A percentile compares a stretch with the other conserved stretches of the same genome.
These are phyloP conservation scores for Neospermospora avenae DNA, from an alignment of 2,329 filamentous ascomycete species.

Conservation along the genomic window DNA sequence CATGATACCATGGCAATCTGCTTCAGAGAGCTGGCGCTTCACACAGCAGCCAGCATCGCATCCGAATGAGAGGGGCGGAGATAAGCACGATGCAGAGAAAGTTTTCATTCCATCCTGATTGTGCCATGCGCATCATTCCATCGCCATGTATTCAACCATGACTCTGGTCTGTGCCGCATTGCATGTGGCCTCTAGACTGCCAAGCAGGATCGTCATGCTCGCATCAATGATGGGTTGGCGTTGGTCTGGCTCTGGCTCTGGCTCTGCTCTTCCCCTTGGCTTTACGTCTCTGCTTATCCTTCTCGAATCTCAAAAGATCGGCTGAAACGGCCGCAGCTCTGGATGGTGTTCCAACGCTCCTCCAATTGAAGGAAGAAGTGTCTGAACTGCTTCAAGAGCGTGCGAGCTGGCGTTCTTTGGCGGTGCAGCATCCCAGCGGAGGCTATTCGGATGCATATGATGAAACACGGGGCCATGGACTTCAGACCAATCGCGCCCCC, in stretches of 20 bases:
- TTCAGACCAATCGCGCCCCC: constrained; percentile 18
- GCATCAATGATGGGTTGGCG: constrained; percentile 8
- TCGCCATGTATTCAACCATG: neutral
- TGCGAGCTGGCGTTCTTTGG: constrained; percentile 4
- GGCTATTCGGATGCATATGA: constrained; percentile 8
- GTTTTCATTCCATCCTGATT: neutral
- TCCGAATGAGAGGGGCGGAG: constrained; percentile 7
- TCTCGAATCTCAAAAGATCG: constrained; percentile 17
- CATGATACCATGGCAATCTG: neutral
- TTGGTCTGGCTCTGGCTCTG: constrained; percentile 5
- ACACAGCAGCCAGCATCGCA: neutral
- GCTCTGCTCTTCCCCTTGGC: constrained; percentile 1
- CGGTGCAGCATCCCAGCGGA: constrained; percentile 19
- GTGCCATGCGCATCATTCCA: neutral
- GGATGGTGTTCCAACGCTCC: neutral
- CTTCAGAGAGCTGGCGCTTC: neutral
- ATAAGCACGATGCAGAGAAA: neutral
- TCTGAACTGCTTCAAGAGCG: constrained; percentile 9
- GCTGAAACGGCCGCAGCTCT: constrained; percentile 17
- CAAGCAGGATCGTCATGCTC: constrained; percentile 22
- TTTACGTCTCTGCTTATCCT: neutral
- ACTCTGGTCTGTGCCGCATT: neutral
- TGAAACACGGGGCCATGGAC: constrained; percentile 22
- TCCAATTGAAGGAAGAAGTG: neutral
- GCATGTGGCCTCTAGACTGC: neutral